A percentile compares a stretch with the other conserved stretches of the same genome.
These are phyloP conservation scores for Geoglossum glabrum DNA, from an alignment of 495 filamentous ascomycete genomes.

Conservation along the genomic window DNA sequence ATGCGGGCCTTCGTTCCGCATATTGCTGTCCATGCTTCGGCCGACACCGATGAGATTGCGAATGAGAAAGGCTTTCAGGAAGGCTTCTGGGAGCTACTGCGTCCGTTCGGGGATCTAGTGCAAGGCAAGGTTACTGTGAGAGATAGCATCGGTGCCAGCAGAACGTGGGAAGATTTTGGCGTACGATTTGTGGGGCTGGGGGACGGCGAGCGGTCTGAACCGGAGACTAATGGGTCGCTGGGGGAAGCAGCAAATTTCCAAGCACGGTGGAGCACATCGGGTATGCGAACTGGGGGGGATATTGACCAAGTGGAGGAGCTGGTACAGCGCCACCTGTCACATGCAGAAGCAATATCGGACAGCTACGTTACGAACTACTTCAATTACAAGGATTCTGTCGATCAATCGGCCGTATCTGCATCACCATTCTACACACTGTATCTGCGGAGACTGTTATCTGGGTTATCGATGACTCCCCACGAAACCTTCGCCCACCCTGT, in stretches of 20 bases:
- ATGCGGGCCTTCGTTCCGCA: conserved; percentile 72
- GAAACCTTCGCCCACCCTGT: conserved; percentile 92
- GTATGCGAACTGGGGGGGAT: conserved; percentile 23
- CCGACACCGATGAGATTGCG: conserved; percentile 63
- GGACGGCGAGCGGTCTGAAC: conserved; percentile 20
- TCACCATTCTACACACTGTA: conserved; percentile 64
- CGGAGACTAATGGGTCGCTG: conserved; percentile 1
- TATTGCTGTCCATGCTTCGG: conserved; percentile 62
- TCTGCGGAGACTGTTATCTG: conserved; percentile 62
- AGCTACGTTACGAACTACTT: conserved; percentile 17
- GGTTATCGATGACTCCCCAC: conserved; percentile 52
- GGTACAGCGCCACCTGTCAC: conserved; percentile 28
- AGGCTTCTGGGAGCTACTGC: conserved; percentile 64
- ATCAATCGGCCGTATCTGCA: conserved; percentile 8
- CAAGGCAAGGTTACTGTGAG: conserved; percentile 75
- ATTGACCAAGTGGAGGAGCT: conserved; percentile 40
- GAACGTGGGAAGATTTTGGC: conserved; percentile 73
- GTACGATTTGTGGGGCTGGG: conserved; percentile 58
- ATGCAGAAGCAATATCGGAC: conserved; percentile 21
- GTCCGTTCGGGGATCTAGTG: conserved; percentile 81
- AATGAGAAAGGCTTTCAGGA: conserved; percentile 66
- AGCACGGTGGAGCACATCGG: conserved; percentile 1
- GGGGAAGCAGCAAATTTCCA: not conserved
- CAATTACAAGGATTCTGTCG: conserved; percentile 11
- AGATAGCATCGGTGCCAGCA: conserved; percentile 69